These are phyloP conservation scores for Myochromella boudieri DNA, from an alignment of 768 basidiomycete species.

Conservation along the genomic window DNA sequence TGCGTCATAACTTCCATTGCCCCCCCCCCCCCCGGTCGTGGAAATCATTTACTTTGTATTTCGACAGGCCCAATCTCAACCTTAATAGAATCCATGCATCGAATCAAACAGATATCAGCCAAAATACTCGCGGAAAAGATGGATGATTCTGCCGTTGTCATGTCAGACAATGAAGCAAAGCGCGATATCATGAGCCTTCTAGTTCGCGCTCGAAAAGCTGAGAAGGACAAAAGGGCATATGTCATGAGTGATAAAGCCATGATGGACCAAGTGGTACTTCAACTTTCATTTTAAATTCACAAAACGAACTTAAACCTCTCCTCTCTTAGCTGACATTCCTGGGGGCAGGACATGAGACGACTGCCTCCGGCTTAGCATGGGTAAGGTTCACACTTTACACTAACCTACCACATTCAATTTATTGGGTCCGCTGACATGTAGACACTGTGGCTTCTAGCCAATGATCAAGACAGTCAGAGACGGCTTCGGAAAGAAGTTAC, in stretches of 20 bases:
- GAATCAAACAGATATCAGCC: slow-evolving; percentile 39
- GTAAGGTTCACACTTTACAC: slow-evolving; percentile 21
- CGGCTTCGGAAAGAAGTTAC: slow-evolving; percentile 54
- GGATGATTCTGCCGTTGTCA: slow-evolving; percentile 28
- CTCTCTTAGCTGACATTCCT: slow-evolving; percentile 42
- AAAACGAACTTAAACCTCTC: not conserved
- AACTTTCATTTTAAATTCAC: not conserved
- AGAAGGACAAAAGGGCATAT: slow-evolving; percentile 32
- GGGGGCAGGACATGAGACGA: slow-evolving; percentile 46
- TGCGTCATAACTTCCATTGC: no score
- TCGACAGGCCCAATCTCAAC: slow-evolving; percentile 20
- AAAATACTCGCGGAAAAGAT: slow-evolving; percentile 42
- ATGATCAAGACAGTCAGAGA: slow-evolving; percentile 46
- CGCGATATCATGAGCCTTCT: slow-evolving; percentile 55
- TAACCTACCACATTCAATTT: not conserved
- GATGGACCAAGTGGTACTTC: slow-evolving; percentile 51
- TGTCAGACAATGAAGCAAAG: slow-evolving; percentile 39
- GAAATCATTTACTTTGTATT: no score
- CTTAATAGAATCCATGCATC: slow-evolving; percentile 39
- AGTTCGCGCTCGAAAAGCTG: slow-evolving; percentile 40
- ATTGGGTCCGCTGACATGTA: slow-evolving; percentile 10
- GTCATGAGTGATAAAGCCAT: slow-evolving; percentile 46
- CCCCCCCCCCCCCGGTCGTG: no score
- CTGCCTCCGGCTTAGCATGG: slow-evolving; percentile 50
- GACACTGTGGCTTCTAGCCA: slow-evolving; percentile 56